These are phyloP conservation scores for Wickerhamiella galacta DNA, from an alignment of 805 yeast species.

Conservation along the genomic window DNA sequence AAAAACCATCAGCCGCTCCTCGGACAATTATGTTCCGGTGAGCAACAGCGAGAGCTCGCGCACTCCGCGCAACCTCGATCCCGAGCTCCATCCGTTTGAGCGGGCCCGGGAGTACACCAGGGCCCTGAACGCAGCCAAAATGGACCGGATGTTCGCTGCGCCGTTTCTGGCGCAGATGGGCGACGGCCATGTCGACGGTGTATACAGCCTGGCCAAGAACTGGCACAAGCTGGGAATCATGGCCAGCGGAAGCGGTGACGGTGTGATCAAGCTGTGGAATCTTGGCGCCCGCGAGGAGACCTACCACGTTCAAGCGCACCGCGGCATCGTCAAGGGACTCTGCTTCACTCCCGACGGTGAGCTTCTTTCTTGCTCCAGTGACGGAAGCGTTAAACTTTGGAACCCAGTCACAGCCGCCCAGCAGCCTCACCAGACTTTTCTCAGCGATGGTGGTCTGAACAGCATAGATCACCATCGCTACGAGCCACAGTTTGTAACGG, in stretches of 20 bases:
- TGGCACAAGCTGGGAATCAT: conserved; percentile 49
- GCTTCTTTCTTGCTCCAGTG: conserved; percentile 76
- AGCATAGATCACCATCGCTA: conserved; percentile 74
- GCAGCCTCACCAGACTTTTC: conserved; percentile 61
- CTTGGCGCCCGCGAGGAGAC: conserved; percentile 60
- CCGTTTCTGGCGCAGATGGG: conserved; percentile 95
- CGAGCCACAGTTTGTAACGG: conserved; percentile 68
- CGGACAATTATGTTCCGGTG: conserved; percentile 87
- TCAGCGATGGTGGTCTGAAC: conserved; percentile 71
- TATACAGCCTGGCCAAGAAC: conserved; percentile 73
- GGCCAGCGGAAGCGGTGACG: conserved; percentile 93
- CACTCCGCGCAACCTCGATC: conserved; percentile 75
- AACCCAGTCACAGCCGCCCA: conserved; percentile 32
- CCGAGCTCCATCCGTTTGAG: conserved; percentile 92
- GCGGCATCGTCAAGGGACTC: conserved; percentile 76
- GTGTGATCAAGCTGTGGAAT: conserved; percentile 88
- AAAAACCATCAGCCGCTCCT: conserved; percentile 73
- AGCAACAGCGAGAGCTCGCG: conserved; percentile 77
- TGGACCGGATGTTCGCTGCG: conserved; percentile 93
- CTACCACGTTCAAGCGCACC: conserved; percentile 71
- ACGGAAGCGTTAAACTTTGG: conserved; percentile 82
- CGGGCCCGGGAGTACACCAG: conserved; percentile 92
- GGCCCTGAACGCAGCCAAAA: conserved; percentile 85
- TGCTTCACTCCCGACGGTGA: conserved; percentile 49
- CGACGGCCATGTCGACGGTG: conserved; percentile 87